These are phyloP conservation scores for Clarireedia paspali DNA, from an alignment of 2,329 filamentous ascomycete species.

Conservation along the genomic window DNA sequence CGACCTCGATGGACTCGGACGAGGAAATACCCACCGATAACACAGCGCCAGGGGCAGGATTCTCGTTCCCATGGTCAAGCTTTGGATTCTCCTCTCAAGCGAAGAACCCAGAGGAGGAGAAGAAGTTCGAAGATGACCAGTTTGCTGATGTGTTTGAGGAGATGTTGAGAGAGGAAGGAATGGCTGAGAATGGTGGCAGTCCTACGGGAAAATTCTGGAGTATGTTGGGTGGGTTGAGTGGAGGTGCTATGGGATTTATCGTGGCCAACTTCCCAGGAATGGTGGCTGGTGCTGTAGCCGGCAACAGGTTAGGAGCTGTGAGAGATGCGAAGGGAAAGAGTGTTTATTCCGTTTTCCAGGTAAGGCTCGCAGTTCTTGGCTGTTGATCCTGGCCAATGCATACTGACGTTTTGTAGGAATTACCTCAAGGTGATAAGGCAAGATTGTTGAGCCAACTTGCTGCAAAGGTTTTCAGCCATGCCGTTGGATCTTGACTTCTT, in stretches of 20 bases:
- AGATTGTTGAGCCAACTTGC: constrained; percentile 78
- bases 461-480: constrained; percentile 55
- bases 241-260: constrained; percentile 89
- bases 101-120: constrained; percentile 41
- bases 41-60: constrained; percentile 27
- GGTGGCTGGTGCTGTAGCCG: constrained; percentile 83
- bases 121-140: constrained; percentile 64
- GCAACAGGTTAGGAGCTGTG: constrained; percentile 84
- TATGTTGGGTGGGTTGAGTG: constrained; percentile 75
- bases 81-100: constrained; percentile 47
- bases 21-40: constrained; percentile 34
- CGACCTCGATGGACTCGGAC: constrained; percentile 38
- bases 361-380: not conserved
- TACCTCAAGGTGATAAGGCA: constrained; percentile 76
- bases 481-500: constrained; percentile 41
- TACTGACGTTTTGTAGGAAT: constrained; percentile 35
- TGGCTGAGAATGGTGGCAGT: constrained; percentile 62
- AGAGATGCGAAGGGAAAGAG: constrained; percentile 90
- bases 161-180: constrained; percentile 79
- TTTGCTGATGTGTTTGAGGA: constrained; percentile 86
- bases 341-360: constrained; percentile 70
- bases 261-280: constrained; percentile 86
- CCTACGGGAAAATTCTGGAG: constrained; percentile 77
- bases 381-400: not conserved
- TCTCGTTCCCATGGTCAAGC: constrained; percentile 66